phyloP scores from a whole-genome alignment of 2,329 filamentous ascomycete genomes.

The Alternaria sp. region DNA sequence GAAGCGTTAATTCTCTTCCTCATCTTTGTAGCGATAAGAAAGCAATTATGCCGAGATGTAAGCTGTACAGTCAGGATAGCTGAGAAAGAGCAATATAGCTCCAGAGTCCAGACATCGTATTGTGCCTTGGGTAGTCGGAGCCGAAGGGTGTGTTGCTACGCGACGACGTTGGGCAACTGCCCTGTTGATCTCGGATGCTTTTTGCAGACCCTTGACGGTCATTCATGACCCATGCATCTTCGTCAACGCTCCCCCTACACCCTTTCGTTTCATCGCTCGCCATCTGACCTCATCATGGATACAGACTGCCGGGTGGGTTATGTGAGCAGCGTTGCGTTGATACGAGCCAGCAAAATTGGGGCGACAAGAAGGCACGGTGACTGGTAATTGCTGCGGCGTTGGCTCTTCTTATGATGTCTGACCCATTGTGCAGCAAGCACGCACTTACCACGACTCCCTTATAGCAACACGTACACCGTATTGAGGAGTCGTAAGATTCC shows the following conservation, averaged over 20 bases:
- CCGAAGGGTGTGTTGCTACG: conserved; percentile 1
- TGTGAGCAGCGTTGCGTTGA: conserved; percentile 4
- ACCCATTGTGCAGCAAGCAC: not conserved
- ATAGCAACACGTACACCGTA: not conserved
- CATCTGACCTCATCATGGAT: not conserved
- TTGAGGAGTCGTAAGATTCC: not conserved
- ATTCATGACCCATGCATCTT: not conserved
- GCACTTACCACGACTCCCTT: not conserved
- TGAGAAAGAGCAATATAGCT: conserved; percentile 4
- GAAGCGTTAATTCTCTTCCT: conserved; percentile 5
- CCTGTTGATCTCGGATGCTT: conserved; percentile 8
- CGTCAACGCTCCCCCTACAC: not conserved
- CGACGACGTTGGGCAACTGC: conserved; percentile 6
- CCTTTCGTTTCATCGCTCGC: conserved; percentile 4
- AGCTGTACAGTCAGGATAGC: not conserved
- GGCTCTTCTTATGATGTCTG: not conserved
- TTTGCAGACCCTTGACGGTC: conserved; percentile 1
- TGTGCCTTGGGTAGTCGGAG: not conserved
- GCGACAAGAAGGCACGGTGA: not conserved
- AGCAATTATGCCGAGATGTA: conserved; percentile 1
- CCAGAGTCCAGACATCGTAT: not conserved
- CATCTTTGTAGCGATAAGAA: conserved; percentile 4
- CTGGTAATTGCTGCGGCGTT: not conserved
- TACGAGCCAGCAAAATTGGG: not conserved
- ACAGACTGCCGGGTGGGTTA: not conserved